phyloP scores from a whole-genome alignment of 208 protist genomes.

The Histomonas meleagridis region DNA sequence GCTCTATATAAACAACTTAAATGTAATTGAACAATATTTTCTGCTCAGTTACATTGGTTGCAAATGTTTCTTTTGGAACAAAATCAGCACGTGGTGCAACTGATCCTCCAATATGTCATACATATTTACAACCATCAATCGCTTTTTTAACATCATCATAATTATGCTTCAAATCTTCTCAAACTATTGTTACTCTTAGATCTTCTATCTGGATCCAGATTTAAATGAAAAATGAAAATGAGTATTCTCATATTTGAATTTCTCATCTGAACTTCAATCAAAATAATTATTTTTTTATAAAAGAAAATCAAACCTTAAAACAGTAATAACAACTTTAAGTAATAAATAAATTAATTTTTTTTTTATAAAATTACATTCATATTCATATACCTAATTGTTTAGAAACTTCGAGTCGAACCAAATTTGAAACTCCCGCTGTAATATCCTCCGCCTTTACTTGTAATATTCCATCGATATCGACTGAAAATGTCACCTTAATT shows the following conservation, averaged over 20 bases:
- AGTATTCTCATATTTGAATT: no score
- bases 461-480: slow-evolving; percentile 86
- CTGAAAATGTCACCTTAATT: slow-evolving; percentile 55
- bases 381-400: no score
- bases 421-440: slow-evolving; percentile 72
- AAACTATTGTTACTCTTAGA: background rate
- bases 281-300: no score
- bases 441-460: slow-evolving; percentile 82
- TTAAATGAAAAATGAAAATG: no score
- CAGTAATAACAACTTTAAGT: no score
- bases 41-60: background rate
- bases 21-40: background rate
- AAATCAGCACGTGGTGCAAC: slow-evolving; percentile 1
- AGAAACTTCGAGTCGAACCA: no score
- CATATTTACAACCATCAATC: background rate
- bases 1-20: background rate
- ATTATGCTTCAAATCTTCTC: background rate
- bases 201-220: no score
- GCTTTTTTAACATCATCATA: background rate
- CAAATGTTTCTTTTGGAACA: background rate
- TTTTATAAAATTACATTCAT: no score
- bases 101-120: background rate
- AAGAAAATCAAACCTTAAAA: no score
- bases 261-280: no score
- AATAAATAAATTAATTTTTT: no score